Evolutionary conservation across 2,329 filamentous ascomycete genomes (phyloP).

Genomic region (Verticillium zaregamsianum): DNA sequence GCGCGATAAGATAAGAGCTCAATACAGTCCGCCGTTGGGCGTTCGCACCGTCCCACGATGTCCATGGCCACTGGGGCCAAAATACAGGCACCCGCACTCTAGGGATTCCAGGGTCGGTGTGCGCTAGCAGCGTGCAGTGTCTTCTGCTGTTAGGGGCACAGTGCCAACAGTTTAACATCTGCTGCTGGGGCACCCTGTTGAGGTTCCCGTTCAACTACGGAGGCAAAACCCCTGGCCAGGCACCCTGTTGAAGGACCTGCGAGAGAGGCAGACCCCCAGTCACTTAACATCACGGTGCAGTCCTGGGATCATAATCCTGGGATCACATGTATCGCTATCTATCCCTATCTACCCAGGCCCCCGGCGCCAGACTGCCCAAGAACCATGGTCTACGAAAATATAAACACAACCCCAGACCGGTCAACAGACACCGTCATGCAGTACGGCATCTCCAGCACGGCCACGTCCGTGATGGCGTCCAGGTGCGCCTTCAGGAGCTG

Average conservation of each 20-base stretch:
- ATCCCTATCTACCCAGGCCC: background rate
- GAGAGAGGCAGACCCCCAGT: no score
- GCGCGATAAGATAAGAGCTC: slow-evolving; percentile 8
- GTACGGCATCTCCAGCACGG: slow-evolving; percentile 84
- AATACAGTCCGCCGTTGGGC: background rate
- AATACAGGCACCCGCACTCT: no score
- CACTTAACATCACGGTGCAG: background rate
- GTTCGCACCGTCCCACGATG: no score
- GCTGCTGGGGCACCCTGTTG: no score
- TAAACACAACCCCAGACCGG: slow-evolving; percentile 82
- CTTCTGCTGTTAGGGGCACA: no score
- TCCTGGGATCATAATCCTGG: background rate
- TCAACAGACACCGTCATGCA: slow-evolving; percentile 91
- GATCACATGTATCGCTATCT: slow-evolving; percentile 8
- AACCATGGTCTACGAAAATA: slow-evolving; percentile 44
- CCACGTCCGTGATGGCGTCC: slow-evolving; percentile 83
- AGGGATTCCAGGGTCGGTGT: no score
- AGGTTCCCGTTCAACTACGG: no score
- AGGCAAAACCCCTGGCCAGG: no score
- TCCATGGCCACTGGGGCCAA: no score
- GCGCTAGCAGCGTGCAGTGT: no score
- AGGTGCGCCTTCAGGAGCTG: slow-evolving; percentile 80
- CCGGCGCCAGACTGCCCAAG: slow-evolving; percentile 1
- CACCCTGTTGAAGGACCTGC: no score
- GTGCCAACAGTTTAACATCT: no score